Evolutionary conservation across 768 basidiomycete species (phyloP).

Genomic region (Flagelloscypha sp.): DNA sequence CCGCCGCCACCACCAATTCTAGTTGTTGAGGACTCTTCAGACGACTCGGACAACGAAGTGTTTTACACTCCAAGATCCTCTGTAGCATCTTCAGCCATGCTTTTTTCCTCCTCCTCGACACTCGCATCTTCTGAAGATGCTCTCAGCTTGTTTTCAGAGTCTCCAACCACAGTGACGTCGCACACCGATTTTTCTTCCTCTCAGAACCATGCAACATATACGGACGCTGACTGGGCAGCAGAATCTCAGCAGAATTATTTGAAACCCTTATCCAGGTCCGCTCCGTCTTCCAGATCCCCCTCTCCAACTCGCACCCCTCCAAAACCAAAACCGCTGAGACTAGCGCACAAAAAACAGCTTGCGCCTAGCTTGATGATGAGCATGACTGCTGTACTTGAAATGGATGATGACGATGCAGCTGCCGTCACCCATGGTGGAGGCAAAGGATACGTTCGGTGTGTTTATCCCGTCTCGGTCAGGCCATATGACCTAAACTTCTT

Average conservation of each 20-base stretch:
- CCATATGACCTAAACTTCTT: not conserved
- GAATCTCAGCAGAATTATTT: constrained; percentile 24
- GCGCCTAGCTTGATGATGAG: constrained; percentile 39
- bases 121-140: constrained; percentile 19
- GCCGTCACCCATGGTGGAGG: constrained; percentile 9
- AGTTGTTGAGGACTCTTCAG: constrained; percentile 7
- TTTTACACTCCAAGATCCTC: constrained; percentile 59
- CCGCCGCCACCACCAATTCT: constrained; percentile 7
- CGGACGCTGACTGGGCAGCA: constrained; percentile 58
- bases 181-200: constrained; percentile 12
- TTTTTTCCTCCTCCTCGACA: constrained; percentile 17
- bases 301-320: constrained; percentile 10
- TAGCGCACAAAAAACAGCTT: constrained; percentile 23
- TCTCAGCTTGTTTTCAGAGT: constrained; percentile 6
- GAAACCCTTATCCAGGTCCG: constrained; percentile 1
- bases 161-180: constrained; percentile 14
- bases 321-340: constrained; percentile 14
- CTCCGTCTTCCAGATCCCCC: constrained; percentile 6
- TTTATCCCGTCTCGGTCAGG: not conserved
- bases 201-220: constrained; percentile 26
- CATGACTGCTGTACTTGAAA: constrained; percentile 47
- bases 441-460: constrained; percentile 6
- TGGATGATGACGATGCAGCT: constrained; percentile 36
- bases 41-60: constrained; percentile 35
- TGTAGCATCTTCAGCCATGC: constrained; percentile 28